Evolutionary conservation across 495 filamentous ascomycete species (phyloP).

Genomic region (Penicillium arizonense): DNA sequence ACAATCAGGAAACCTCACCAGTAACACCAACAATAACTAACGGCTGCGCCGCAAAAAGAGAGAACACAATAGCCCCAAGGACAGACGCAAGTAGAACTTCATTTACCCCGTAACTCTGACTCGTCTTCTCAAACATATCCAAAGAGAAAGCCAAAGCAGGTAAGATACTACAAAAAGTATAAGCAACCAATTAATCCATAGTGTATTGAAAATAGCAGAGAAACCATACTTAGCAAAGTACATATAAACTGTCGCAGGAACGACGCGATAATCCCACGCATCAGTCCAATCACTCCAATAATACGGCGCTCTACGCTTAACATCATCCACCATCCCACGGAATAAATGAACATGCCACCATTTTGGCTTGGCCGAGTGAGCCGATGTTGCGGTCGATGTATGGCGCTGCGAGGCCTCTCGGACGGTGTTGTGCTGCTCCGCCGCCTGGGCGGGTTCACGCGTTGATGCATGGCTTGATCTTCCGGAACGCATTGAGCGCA

Average conservation of each 20-base stretch:
- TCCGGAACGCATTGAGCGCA: conserved; percentile 16
- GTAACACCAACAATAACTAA: conserved; percentile 90
- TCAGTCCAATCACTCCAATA: conserved; percentile 79
- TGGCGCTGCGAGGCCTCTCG: conserved; percentile 7
- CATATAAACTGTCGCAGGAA: conserved; percentile 84
- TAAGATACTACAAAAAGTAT: conserved; percentile 57
- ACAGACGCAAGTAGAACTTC: conserved; percentile 80
- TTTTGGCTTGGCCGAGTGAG: conserved; percentile 21
- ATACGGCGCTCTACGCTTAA: conserved; percentile 68
- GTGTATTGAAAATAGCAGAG: background rate
- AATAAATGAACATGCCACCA: conserved; percentile 64
- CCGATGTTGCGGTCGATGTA: conserved; percentile 11
- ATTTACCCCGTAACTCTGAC: conserved; percentile 79
- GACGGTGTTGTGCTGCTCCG: conserved; percentile 8
- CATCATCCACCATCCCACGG: conserved; percentile 69
- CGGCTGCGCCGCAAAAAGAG: conserved; percentile 73
- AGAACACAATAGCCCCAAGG: conserved; percentile 73
- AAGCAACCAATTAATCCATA: conserved; percentile 9
- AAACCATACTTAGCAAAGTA: conserved; percentile 79
- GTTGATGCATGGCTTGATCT: conserved; percentile 11
- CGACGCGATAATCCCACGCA: conserved; percentile 81
- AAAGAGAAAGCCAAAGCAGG: conserved; percentile 81
- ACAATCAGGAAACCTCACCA: conserved; percentile 39
- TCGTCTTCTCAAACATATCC: conserved; percentile 82
- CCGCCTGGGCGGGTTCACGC: conserved; percentile 10